These are phyloP conservation scores for Thymus mandschuricus DNA, from an alignment of 257 asterid genomes.

Conservation along the genomic window DNA sequence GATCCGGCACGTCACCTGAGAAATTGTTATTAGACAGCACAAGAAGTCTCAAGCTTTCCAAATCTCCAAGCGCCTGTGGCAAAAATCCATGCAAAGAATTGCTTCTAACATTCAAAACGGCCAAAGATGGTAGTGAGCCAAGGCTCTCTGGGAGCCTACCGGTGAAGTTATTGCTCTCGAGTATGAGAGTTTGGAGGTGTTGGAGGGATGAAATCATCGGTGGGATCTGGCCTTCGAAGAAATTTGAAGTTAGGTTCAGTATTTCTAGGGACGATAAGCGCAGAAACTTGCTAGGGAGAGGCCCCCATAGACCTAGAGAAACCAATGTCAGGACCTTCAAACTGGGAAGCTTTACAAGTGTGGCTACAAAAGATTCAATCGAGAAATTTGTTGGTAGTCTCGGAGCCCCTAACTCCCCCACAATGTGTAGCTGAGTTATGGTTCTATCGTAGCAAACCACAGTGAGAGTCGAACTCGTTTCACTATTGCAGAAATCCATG, in stretches of 20 bases:
- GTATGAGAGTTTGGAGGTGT: constrained; percentile 64
- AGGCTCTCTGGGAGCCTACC: constrained; percentile 59
- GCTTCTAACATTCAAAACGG: constrained; percentile 66
- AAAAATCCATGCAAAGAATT: constrained; percentile 60
- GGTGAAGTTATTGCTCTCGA: constrained; percentile 66
- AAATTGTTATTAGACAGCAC: constrained; percentile 67
- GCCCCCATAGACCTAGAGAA: constrained; percentile 88
- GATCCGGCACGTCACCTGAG: constrained; percentile 79
- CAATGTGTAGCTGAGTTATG: constrained; percentile 84
- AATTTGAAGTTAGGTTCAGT: constrained; percentile 80
- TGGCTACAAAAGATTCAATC: constrained; percentile 55
- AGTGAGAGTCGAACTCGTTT: constrained; percentile 56
- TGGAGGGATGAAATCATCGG: constrained; percentile 46
- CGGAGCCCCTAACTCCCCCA: constrained; percentile 45
- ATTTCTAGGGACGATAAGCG: constrained; percentile 70
- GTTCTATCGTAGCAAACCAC: constrained; percentile 69
- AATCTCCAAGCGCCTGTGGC: constrained; percentile 55
- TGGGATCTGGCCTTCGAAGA: constrained; percentile 62
- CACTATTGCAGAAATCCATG: constrained; percentile 68
- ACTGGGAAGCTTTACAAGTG: constrained; percentile 57
- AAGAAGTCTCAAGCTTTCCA: constrained; percentile 67
- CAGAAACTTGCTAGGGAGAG: constrained; percentile 51
- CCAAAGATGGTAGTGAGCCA: constrained; percentile 58
- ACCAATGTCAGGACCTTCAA: constrained; percentile 80
- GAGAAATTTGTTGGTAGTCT: constrained; percentile 69